Evolutionary conservation across 306 rosid species (phyloP), one percentile per base, ranked within the genome.

Genomic region (Cyamopsis tetragonoloba): DNA sequence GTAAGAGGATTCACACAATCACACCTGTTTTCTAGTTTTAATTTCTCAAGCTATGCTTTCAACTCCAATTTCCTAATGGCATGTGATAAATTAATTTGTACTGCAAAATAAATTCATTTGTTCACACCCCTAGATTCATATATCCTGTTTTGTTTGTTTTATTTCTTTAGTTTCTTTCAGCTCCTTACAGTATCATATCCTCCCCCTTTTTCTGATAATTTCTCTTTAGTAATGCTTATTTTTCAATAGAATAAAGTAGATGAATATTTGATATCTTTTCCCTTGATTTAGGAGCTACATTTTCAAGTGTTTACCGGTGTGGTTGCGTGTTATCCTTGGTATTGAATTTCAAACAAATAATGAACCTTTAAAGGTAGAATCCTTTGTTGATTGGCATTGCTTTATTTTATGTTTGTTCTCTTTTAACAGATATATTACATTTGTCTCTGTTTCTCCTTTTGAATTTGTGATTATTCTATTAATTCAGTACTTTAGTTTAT

Each of bases 251-350:
- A n/a, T n/a, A 17, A 62, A 5, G 2, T 41, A 50, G 35, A 32
- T 57, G 28, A 9, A 50, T 46, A 55, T 66, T 56, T 70, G 55
- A 43, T 62, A 68, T 4, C 12, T 58, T 27, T 43, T 64, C 47
- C 11, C 12, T 55, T 77, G 58, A 64, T 65, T 32, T 43, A 19
- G 15, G 51, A 68, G 31, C 26, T 18, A 57, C 41, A 66, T 27
- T 74, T 87, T 76, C 81, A 93, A 96, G 75, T 96, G 98, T 77
- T 93, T 93, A 75, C 98, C 98, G 1, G 95, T 89, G 79, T 93
- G 98, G 98, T 64, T 93, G 91, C 96, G 98, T 61, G 98, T 89
- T 79, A 79, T 93, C 68, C 97, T 96, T 41, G 98, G 93, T 69
- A 88, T 93, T 72, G 88, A 74, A 68, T 89, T 93, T 81, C 90